phyloP scores from a whole-genome alignment of 768 basidiomycete genomes.

The Kwoniella bestiolae region DNA sequence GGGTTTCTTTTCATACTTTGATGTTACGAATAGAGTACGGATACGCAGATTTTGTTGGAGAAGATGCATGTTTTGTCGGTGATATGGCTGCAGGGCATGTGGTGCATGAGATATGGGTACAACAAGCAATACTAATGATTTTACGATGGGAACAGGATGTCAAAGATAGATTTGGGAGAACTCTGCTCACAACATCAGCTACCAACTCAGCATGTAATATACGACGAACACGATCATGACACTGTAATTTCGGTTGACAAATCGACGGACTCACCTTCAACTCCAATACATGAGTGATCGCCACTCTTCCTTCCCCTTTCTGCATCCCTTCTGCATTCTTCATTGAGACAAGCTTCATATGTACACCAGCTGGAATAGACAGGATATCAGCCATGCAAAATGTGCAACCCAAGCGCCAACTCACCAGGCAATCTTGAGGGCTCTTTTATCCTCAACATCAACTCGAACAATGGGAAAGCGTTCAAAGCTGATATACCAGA shows the following conservation, averaged over 20 bases:
- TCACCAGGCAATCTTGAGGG: slow-evolving; percentile 78
- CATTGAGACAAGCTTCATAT: slow-evolving; percentile 8
- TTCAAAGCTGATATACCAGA: slow-evolving; percentile 78
- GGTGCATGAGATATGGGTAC: not conserved
- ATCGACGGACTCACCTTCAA: slow-evolving; percentile 17
- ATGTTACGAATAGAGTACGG: not conserved
- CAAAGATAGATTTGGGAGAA: slow-evolving; percentile 11
- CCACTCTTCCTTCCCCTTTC: not conserved
- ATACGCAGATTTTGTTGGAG: not conserved
- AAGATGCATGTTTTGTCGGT: slow-evolving; percentile 10
- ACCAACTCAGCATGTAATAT: not conserved
- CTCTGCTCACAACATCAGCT: not conserved
- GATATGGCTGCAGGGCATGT: not conserved
- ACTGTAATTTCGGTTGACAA: too few species aligned
- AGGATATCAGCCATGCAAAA: not conserved
- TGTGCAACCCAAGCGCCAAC: slow-evolving; percentile 9
- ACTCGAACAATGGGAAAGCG: slow-evolving; percentile 86
- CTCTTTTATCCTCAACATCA: slow-evolving; percentile 83
- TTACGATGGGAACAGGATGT: slow-evolving; percentile 4
- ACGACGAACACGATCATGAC: too few species aligned
- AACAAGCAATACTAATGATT: not conserved
- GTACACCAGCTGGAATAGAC: slow-evolving; percentile 13
- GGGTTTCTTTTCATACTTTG: slow-evolving; percentile 6
- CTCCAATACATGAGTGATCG: slow-evolving; percentile 14
- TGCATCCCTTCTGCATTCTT: not conserved